Percentiles rank a stretch among this genome's conserved stretches.
Evolutionary conservation across 768 basidiomycete species (phyloP).

Genomic region (Termitomyces sp.): DNA sequence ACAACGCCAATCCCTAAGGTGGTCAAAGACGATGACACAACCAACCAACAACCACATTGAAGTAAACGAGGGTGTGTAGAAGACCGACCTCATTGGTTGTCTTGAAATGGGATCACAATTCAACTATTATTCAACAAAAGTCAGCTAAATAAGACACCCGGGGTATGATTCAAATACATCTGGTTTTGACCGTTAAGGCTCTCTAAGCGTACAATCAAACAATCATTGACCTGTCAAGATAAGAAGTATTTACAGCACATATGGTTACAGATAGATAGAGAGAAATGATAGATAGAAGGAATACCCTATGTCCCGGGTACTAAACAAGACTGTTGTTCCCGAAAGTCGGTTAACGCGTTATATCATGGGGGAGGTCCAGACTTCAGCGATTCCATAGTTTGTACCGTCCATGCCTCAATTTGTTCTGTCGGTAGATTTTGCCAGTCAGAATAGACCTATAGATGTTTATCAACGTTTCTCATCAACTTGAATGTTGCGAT

Average conservation of each 20-base stretch:
- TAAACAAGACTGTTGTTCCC: background rate
- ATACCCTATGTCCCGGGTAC: background rate
- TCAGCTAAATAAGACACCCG: too few species aligned
- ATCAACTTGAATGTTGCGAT: background rate
- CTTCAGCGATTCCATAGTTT: slow-evolving; percentile 36
- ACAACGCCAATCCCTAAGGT: too few species aligned
- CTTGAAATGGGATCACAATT: background rate
- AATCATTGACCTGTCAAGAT: background rate
- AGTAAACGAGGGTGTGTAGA: background rate
- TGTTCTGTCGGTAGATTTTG: slow-evolving; percentile 54
- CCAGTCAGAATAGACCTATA: slow-evolving; percentile 48
- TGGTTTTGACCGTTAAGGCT: too few species aligned
- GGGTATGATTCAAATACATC: too few species aligned
- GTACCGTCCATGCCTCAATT: slow-evolving; percentile 52
- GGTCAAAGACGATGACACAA: too few species aligned
- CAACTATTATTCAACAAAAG: too few species aligned
- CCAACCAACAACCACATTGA: too few species aligned
- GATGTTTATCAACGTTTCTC: slow-evolving; percentile 4
- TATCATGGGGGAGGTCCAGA: slow-evolving; percentile 22
- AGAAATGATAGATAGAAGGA: background rate
- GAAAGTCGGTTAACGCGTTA: background rate
- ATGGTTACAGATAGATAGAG: background rate
- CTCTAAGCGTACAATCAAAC: too few species aligned
- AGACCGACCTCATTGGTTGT: too few species aligned
- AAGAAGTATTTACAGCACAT: background rate